These are phyloP conservation scores for Penicillium sp. DNA, from an alignment of 2,329 filamentous ascomycete species.

Conservation along the genomic window DNA sequence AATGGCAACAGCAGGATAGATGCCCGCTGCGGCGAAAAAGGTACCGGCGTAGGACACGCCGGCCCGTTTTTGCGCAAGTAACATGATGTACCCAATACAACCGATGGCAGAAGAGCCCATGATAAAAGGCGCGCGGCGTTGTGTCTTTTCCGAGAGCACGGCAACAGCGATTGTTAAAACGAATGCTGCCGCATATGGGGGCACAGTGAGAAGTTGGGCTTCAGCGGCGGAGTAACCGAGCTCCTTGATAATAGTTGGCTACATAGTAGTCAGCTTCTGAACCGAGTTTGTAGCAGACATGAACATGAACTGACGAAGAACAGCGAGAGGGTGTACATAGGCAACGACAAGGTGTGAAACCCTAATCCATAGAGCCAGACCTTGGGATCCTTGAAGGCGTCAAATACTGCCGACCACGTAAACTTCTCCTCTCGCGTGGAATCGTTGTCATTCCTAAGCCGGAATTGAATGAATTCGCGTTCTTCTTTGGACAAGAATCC, in stretches of 20 bases:
- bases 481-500: slow-evolving; percentile 46
- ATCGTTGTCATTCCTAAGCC: slow-evolving; percentile 64
- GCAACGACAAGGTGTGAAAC: slow-evolving; percentile 27
- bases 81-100: slow-evolving; percentile 58
- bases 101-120: slow-evolving; percentile 54
- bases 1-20: slow-evolving; percentile 60
- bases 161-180: slow-evolving; percentile 56
- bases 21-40: slow-evolving; percentile 61
- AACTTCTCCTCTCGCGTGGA: slow-evolving; percentile 65
- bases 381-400: slow-evolving; percentile 55
- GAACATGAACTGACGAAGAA: slow-evolving; percentile 30
- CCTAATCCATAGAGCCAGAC: slow-evolving; percentile 19
- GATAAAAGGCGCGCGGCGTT: slow-evolving; percentile 59
- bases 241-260: slow-evolving; percentile 43
- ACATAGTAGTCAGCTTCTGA: background rate
- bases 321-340: slow-evolving; percentile 38
- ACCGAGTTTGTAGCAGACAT: background rate
- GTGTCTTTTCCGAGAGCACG: slow-evolving; percentile 54
- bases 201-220: slow-evolving; percentile 55
- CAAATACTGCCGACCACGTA: slow-evolving; percentile 59
- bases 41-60: slow-evolving; percentile 58
- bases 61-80: slow-evolving; percentile 51
- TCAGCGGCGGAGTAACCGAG: slow-evolving; percentile 40
- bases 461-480: slow-evolving; percentile 54
- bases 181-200: slow-evolving; percentile 60